Evolutionary conservation across 371 early-diverging fungal species (phyloP), one percentile per base, ranked within the genome.

Genomic region (Rhizomucor pusillus): DNA sequence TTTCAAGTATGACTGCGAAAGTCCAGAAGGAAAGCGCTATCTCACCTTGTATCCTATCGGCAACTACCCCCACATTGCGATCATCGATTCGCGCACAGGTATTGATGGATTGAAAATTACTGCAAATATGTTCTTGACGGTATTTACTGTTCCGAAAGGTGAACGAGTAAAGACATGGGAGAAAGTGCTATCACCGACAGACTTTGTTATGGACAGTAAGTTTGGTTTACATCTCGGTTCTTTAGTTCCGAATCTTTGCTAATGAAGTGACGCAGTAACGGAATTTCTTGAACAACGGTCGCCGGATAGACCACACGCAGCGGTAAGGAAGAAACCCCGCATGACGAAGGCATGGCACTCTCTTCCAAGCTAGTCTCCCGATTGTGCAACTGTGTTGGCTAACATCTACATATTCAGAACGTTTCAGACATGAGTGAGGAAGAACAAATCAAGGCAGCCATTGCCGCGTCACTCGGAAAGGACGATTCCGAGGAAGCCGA

Each of bases 51-150:
- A 98, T 69, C 82, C 82, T 10, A 66, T 91, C 23, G 62, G 68
- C 12, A 56, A 50, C 20, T 90, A 77, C 44, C 98, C 97, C 19
- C 92, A 95, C 67, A 72, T 92, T 14, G 92, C 92, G 22, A 88
- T 90, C 47, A 81, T 97, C 35, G 96, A 97, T 62, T 91, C 97
- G 1, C 76, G 89, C 45, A 97, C 94, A 22, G 94, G 95, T 84
- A 81, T 67, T 57, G 49, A 54, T 48, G 53, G 62, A 46, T 47
- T 60, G 20, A 54, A 25, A 20, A 52, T 50, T 45, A 20, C 9
- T 47, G 24, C 33, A 10, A 25, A 33, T 7, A 6, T 46, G 11
- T 18, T 11, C 10, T 34, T 19, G n/a, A 25, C 35, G 23, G 36
- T n/a, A 46, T 29, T 29, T 29, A 29, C 29, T 29, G 29, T 29